A percentile compares a stretch with the other conserved stretches of the same genome.
phyloP scores from a whole-genome alignment of 2,329 filamentous ascomycete genomes.

The Coleophoma cylindrospora region DNA sequence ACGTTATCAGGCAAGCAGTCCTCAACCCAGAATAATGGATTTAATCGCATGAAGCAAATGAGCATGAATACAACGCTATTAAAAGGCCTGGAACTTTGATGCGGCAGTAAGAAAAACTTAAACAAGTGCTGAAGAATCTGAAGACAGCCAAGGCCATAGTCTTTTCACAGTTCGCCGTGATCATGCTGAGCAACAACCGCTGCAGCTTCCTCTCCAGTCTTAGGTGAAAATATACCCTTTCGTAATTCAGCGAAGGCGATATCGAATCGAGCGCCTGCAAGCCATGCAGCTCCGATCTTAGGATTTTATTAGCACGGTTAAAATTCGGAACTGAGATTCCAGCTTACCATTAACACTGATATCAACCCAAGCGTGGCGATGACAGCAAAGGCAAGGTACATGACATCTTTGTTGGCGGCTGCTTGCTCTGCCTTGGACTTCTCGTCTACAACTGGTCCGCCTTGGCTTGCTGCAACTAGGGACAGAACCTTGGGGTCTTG shows the following conservation, averaged over 20 bases:
- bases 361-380: conserved; percentile 66
- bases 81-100: too few species aligned
- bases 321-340: not conserved
- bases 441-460: conserved; percentile 23
- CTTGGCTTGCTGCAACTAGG: conserved; percentile 29
- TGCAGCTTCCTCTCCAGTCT: conserved; percentile 10
- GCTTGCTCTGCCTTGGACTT: conserved; percentile 43
- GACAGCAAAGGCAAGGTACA: conserved; percentile 63
- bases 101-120: too few species aligned
- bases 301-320: conserved; percentile 2
- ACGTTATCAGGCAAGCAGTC: too few species aligned
- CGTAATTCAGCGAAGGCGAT: conserved; percentile 53
- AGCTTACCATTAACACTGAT: conserved; percentile 69
- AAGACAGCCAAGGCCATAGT: too few species aligned
- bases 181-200: conserved; percentile 22
- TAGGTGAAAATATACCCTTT: conserved; percentile 33
- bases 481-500: conserved; percentile 64
- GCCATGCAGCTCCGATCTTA: conserved; percentile 73
- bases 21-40: too few species aligned
- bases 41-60: too few species aligned
- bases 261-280: conserved; percentile 80
- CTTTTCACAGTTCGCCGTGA: conserved; percentile 17
- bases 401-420: conserved; percentile 50
- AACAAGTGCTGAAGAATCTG: too few species aligned
- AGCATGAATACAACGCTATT: too few species aligned